These are phyloP conservation scores for Byssoonygena ceratinophila DNA, from an alignment of 2,329 filamentous ascomycete species.

Conservation along the genomic window DNA sequence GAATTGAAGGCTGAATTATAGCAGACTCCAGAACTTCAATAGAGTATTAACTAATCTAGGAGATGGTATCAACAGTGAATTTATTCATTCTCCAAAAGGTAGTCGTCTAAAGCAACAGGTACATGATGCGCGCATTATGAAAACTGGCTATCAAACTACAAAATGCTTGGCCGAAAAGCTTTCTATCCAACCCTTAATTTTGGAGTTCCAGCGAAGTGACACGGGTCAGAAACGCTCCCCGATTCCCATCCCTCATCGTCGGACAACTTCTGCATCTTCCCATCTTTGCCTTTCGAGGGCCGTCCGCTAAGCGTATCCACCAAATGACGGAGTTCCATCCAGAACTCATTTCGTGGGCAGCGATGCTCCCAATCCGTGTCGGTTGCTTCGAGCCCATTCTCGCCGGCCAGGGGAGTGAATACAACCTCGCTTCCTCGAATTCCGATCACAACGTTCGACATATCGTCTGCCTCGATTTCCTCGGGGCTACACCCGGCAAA, in stretches of 20 bases:
- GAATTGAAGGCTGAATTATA: neutral
- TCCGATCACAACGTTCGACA: conserved; percentile 74
- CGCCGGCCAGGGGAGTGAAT: conserved; percentile 63
- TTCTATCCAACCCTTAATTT: neutral
- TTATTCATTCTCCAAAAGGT: too few species aligned
- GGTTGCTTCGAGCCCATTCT: conserved; percentile 59
- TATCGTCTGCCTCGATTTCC: conserved; percentile 61
- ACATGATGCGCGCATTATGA: too few species aligned
- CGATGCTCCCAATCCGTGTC: conserved; percentile 92
- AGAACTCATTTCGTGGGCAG: conserved; percentile 73
- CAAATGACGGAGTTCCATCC: conserved; percentile 66
- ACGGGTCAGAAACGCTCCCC: conserved; percentile 2
- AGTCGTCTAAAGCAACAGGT: too few species aligned
- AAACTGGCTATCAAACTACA: too few species aligned
- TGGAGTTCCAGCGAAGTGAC: neutral
- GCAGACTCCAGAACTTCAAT: too few species aligned
- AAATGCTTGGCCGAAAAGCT: too few species aligned
- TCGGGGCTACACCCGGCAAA: conserved; percentile 57
- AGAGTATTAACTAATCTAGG: neutral
- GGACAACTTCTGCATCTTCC: conserved; percentile 14
- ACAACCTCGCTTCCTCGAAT: conserved; percentile 82
- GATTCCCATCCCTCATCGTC: conserved; percentile 20
- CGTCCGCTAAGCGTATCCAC: conserved; percentile 78
- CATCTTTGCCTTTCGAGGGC: conserved; percentile 31
- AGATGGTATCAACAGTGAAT: too few species aligned